Percentiles rank a stretch among this genome's conserved stretches.
These are phyloP conservation scores for Colletotrichum scovillei DNA, from an alignment of 2,329 filamentous ascomycete genomes.

Conservation along the genomic window DNA sequence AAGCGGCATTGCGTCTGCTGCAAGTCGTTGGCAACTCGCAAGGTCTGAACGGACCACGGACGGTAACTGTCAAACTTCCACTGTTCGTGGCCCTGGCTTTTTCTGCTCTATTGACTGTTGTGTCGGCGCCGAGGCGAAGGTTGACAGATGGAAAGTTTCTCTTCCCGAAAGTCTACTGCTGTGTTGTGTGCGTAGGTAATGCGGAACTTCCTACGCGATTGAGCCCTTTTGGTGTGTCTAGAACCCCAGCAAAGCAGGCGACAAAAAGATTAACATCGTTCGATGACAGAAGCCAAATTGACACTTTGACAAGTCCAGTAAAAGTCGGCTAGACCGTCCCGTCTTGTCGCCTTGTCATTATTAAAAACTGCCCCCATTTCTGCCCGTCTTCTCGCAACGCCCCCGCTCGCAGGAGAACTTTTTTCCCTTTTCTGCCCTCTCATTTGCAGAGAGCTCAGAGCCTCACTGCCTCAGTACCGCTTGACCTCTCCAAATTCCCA, in stretches of 20 bases:
- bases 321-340: background rate
- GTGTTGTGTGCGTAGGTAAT: no score
- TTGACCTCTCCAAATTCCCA: background rate
- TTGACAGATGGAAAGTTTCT: background rate
- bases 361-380: background rate
- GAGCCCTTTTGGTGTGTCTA: background rate
- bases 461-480: no score
- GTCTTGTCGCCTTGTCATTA: constrained; percentile 3
- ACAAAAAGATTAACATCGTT: constrained; percentile 5
- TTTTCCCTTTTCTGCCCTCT: background rate
- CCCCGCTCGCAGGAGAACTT: background rate
- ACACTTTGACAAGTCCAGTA: background rate
- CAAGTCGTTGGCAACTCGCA: background rate
- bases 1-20: constrained; percentile 5
- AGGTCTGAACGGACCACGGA: background rate
- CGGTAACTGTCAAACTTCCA: background rate
- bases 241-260: background rate
- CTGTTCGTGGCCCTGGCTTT: background rate
- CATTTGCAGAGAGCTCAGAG: background rate
- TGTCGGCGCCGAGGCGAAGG: background rate
- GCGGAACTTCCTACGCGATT: no score
- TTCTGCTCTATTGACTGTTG: background rate
- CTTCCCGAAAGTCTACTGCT: background rate
- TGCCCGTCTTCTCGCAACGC: background rate
- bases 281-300: background rate